These are phyloP conservation scores for Aureobasidium leucospermi DNA, from an alignment of 2,329 filamentous ascomycete species.

Conservation along the genomic window DNA sequence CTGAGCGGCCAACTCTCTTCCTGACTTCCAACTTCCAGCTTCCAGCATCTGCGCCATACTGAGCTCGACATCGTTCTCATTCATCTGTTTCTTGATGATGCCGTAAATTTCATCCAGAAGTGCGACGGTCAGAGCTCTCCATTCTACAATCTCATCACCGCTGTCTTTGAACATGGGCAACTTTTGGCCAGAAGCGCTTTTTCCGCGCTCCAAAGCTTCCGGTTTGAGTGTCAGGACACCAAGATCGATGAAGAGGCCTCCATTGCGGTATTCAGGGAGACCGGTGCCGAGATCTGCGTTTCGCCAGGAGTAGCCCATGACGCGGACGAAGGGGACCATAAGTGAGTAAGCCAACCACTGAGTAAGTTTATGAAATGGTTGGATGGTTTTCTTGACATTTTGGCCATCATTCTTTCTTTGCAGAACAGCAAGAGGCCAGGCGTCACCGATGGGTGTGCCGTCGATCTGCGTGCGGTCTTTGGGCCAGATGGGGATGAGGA, in stretches of 20 bases:
- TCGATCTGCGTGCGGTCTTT: conserved; percentile 73
- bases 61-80: conserved; percentile 43
- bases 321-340: conserved; percentile 59
- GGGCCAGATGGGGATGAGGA: conserved; percentile 78
- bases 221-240: conserved; percentile 46
- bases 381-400: conserved; percentile 62
- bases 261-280: conserved; percentile 83
- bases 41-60: conserved; percentile 81
- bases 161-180: conserved; percentile 60
- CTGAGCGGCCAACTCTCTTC: conserved; percentile 34
- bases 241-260: conserved; percentile 66
- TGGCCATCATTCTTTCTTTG: conserved; percentile 33
- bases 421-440: conserved; percentile 63
- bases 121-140: conserved; percentile 63
- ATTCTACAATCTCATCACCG: conserved; percentile 68
- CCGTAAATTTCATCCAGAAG: conserved; percentile 59
- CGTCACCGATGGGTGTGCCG: conserved; percentile 75
- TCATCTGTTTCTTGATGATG: conserved; percentile 59
- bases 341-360: conserved; percentile 87
- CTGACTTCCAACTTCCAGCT: conserved; percentile 90
- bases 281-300: conserved; percentile 62
- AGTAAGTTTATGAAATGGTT: conserved; percentile 59
- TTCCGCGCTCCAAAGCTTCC: conserved; percentile 45
- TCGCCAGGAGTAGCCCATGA: conserved; percentile 46
- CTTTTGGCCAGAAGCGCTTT: conserved; percentile 54